These are phyloP conservation scores for Colletotrichum sp. DNA, from an alignment of 2,329 filamentous ascomycete species.

Conservation along the genomic window DNA sequence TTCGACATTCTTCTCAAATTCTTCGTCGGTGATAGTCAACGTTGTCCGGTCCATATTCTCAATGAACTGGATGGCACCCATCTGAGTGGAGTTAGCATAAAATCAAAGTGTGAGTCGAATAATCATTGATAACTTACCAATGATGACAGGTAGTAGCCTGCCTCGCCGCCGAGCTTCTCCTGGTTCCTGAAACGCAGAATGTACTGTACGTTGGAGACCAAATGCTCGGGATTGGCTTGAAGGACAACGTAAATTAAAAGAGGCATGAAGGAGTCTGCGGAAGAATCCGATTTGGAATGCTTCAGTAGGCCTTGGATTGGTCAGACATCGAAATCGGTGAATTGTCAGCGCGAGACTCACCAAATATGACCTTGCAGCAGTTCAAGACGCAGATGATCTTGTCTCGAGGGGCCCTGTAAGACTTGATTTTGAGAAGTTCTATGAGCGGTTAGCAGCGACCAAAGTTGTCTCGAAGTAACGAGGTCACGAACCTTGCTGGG, in stretches of 20 bases:
- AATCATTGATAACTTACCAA: slow-evolving; percentile 58
- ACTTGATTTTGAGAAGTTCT: slow-evolving; percentile 96
- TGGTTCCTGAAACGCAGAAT: slow-evolving; percentile 97
- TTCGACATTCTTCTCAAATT: slow-evolving; percentile 97
- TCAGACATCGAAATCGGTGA: neutral
- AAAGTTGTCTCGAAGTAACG: neutral
- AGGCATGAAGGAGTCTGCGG: slow-evolving; percentile 94
- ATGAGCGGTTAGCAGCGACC: slow-evolving; percentile 30
- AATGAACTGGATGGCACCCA: slow-evolving; percentile 95
- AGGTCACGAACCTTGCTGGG: slow-evolving; percentile 75
- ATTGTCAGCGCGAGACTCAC: slow-evolving; percentile 46
- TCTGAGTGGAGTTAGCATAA: slow-evolving; percentile 39
- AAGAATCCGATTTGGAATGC: slow-evolving; percentile 91
- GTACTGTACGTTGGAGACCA: slow-evolving; percentile 98
- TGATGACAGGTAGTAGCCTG: slow-evolving; percentile 96
- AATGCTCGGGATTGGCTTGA: slow-evolving; percentile 90
- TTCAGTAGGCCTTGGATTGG: slow-evolving; percentile 73
- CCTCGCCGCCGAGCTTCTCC: slow-evolving; percentile 96
- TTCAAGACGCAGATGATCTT: slow-evolving; percentile 99
- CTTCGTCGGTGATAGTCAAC: slow-evolving; percentile 90
- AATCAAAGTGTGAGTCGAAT: too few species aligned
- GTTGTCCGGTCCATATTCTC: slow-evolving; percentile 95
- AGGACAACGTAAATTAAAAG: slow-evolving; percentile 95
- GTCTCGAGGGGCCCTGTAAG: slow-evolving; percentile 94
- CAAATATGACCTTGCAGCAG: slow-evolving; percentile 99